These are phyloP conservation scores for Staphylotrichum longicolle DNA, from an alignment of 495 filamentous ascomycete genomes.

Conservation along the genomic window DNA sequence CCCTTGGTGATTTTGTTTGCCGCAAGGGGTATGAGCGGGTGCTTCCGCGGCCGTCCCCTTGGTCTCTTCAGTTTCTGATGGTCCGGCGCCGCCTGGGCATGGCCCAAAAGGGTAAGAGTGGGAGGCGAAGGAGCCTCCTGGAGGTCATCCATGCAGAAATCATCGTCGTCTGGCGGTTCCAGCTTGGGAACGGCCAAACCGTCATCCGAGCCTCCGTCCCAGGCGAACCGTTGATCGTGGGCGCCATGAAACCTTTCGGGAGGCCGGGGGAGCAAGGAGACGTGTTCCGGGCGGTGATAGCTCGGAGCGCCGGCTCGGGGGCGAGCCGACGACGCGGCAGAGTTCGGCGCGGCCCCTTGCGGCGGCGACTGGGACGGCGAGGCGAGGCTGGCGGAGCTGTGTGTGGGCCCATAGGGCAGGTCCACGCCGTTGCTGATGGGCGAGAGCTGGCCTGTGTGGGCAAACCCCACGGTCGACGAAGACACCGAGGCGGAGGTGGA, in stretches of 20 bases:
- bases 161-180: conserved; percentile 49
- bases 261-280: conserved; percentile 8
- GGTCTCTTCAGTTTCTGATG: conserved; percentile 51
- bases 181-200: conserved; percentile 42
- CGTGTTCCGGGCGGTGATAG: conserved; percentile 34
- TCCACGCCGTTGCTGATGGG: conserved; percentile 51
- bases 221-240: conserved; percentile 35
- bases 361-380: conserved; percentile 36
- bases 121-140: conserved; percentile 41
- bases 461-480: conserved; percentile 29
- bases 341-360: conserved; percentile 33
- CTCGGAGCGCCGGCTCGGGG: conserved; percentile 37
- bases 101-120: conserved; percentile 13
- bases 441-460: conserved; percentile 47
- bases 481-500: conserved; percentile 25
- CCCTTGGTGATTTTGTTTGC: conserved; percentile 73
- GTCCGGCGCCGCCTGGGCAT: too few relatives aligned
- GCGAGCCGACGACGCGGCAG: conserved; percentile 35
- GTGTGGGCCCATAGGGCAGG: conserved; percentile 30
- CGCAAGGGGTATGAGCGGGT: conserved; percentile 58
- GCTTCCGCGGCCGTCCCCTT: conserved; percentile 81
- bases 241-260: conserved; percentile 9
- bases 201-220: conserved; percentile 42
- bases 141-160: conserved; percentile 47
- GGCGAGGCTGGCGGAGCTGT: conserved; percentile 24